Evolutionary conservation across 495 filamentous ascomycete genomes (phyloP).

Genomic region (Lasiosphaeria miniovina): DNA sequence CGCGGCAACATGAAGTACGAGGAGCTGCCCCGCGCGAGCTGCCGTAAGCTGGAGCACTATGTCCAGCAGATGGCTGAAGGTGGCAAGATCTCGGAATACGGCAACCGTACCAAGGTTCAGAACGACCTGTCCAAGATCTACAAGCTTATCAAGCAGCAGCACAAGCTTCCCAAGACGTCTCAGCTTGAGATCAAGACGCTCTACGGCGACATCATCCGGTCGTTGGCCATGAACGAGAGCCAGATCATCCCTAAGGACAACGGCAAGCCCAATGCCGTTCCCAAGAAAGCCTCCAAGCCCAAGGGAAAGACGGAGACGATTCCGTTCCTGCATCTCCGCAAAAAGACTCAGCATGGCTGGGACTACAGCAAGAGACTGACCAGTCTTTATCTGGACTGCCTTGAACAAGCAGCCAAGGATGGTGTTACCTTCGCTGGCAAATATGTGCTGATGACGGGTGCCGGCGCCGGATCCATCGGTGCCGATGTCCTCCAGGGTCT

Average conservation of each 20-base stretch:
- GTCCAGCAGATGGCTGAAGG: conserved; percentile 98
- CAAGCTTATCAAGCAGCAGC: conserved; percentile 95
- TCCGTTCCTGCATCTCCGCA: conserved; percentile 95
- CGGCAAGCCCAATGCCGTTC: conserved; percentile 51
- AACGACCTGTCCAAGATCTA: conserved; percentile 91
- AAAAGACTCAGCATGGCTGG: conserved; percentile 92
- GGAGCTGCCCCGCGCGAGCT: conserved; percentile 82
- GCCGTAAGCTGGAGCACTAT: conserved; percentile 97
- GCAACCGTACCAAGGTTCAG: conserved; percentile 96
- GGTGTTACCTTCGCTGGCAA: conserved; percentile 92
- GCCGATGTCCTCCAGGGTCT: conserved; percentile 97
- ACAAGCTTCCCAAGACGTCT: conserved; percentile 90
- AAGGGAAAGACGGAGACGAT: conserved; percentile 94
- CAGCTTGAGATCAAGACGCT: conserved; percentile 92
- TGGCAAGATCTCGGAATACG: conserved; percentile 96
- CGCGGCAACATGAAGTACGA: conserved; percentile 86
- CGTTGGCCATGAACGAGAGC: conserved; percentile 92
- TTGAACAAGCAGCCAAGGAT: conserved; percentile 80
- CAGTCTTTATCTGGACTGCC: conserved; percentile 81
- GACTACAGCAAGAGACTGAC: conserved; percentile 99
- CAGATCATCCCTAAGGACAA: conserved; percentile 90
- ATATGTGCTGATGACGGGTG: conserved; percentile 97
- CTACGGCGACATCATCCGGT: conserved; percentile 89
- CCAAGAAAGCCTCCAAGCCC: conserved; percentile 69
- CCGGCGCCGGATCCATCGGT: conserved; percentile 95